A percentile compares a stretch with the other conserved stretches of the same genome.
Evolutionary conservation across 768 basidiomycete species (phyloP).

Genomic region (Hericium erinaceus): DNA sequence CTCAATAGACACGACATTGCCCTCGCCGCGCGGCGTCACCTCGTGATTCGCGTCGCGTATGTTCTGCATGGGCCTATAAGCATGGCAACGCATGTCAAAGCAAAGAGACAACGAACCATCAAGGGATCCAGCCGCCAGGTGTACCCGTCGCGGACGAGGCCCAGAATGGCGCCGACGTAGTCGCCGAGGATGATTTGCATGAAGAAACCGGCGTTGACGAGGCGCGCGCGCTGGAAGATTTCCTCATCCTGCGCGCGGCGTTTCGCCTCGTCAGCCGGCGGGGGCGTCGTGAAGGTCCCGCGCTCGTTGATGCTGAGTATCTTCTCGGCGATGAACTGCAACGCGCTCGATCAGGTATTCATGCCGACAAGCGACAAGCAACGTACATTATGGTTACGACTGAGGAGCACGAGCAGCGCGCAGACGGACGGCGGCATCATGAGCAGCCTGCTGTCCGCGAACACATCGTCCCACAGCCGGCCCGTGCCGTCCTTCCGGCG

Average conservation of each 20-base stretch:
- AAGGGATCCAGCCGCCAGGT: constrained; percentile 66
- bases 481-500: constrained; percentile 61
- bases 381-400: constrained; percentile 65
- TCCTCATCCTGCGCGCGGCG: constrained; percentile 56
- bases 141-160: constrained; percentile 52
- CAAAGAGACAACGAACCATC: constrained; percentile 28
- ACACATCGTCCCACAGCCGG: constrained; percentile 55
- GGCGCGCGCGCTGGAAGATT: constrained; percentile 62
- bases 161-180: constrained; percentile 69
- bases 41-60: constrained; percentile 43
- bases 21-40: constrained; percentile 54
- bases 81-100: background rate
- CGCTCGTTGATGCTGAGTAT: constrained; percentile 62
- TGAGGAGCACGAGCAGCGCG: constrained; percentile 60
- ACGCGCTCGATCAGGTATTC: background rate
- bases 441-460: constrained; percentile 56
- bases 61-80: constrained; percentile 22
- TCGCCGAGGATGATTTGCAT: constrained; percentile 63
- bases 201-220: constrained; percentile 67
- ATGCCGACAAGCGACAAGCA: background rate
- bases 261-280: constrained; percentile 9
- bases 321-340: constrained; percentile 60
- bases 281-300: constrained; percentile 29
- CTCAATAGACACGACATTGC: constrained; percentile 70
- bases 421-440: constrained; percentile 66